These are phyloP conservation scores for Teratosphaeria pseudoeucalypti DNA, from an alignment of 2,329 filamentous ascomycete genomes.

Conservation along the genomic window DNA sequence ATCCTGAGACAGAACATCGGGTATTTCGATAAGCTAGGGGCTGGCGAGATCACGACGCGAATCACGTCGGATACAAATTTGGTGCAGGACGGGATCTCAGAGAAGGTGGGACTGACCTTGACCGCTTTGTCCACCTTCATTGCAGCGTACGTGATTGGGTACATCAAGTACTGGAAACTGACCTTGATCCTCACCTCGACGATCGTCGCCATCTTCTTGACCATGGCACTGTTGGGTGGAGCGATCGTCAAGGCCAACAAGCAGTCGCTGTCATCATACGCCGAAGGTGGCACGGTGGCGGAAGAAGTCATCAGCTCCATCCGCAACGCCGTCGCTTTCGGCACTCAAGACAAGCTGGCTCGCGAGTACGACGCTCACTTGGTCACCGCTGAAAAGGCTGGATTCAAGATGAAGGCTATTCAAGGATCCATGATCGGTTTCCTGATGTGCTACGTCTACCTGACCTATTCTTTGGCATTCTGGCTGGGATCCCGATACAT, in stretches of 20 bases:
- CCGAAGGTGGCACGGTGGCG: conserved; percentile 73
- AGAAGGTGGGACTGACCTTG: conserved; percentile 73
- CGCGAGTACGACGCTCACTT: conserved; percentile 73
- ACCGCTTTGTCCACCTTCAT: conserved; percentile 72
- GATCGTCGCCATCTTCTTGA: conserved; percentile 65
- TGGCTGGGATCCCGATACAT: conserved; percentile 77
- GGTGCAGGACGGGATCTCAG: conserved; percentile 85
- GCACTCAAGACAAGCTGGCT: conserved; percentile 85
- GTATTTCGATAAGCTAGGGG: conserved; percentile 86
- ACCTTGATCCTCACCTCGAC: conserved; percentile 78
- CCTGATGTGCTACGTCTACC: conserved; percentile 75
- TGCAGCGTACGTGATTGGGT: conserved; percentile 81
- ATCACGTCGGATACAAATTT: conserved; percentile 92
- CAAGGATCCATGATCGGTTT: conserved; percentile 69
- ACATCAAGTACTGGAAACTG: conserved; percentile 85
- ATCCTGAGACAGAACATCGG: conserved; percentile 83
- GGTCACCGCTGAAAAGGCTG: conserved; percentile 60
- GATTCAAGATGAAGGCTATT: conserved; percentile 62
- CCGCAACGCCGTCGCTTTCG: conserved; percentile 84
- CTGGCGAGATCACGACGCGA: conserved; percentile 85
- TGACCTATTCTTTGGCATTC: conserved; percentile 80
- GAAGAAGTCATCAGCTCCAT: conserved; percentile 94
- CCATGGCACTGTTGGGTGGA: conserved; percentile 62
- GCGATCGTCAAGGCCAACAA: conserved; percentile 78
- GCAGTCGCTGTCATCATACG: conserved; percentile 66